These are phyloP conservation scores for Kodamaea jinghongensis DNA, from an alignment of 805 yeast genomes.

Conservation along the genomic window DNA sequence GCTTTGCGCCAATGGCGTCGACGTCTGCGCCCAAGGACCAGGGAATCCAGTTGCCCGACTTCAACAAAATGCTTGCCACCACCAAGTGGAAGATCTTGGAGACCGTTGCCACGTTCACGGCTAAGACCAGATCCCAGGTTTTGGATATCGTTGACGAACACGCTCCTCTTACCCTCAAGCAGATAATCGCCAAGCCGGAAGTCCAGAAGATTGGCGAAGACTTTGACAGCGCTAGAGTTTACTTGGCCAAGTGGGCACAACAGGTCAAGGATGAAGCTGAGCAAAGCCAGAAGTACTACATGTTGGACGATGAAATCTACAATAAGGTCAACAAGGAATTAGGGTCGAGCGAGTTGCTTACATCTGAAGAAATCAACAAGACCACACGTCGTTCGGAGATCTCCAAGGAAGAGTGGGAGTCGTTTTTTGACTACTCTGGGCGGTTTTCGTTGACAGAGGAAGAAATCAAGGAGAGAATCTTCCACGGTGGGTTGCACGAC, in stretches of 20 bases:
- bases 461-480: constrained; percentile 79
- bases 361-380: constrained; percentile 56
- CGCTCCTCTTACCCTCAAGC: constrained; percentile 58
- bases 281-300: constrained; percentile 48
- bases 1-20: constrained; percentile 44
- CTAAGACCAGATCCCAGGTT: constrained; percentile 48
- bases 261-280: constrained; percentile 90
- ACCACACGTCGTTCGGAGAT: constrained; percentile 69
- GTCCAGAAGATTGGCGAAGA: constrained; percentile 81
- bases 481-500: constrained; percentile 81
- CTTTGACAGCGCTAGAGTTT: constrained; percentile 88
- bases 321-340: constrained; percentile 57
- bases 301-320: constrained; percentile 59
- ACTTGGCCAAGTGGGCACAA: constrained; percentile 94
- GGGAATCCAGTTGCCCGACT: constrained; percentile 28
- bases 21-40: constrained; percentile 9
- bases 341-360: constrained; percentile 55
- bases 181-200: constrained; percentile 70
- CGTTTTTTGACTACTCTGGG: constrained; percentile 79
- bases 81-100: constrained; percentile 88
- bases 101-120: constrained; percentile 75
- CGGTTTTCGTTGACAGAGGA: constrained; percentile 65
- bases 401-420: constrained; percentile 74
- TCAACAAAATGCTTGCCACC: constrained; percentile 53
- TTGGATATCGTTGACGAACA: constrained; percentile 62